Evolutionary conservation across 352 stramenopile species (phyloP), one percentile per base, ranked within the genome.

Genomic region (Phytopythium aichiense): DNA sequence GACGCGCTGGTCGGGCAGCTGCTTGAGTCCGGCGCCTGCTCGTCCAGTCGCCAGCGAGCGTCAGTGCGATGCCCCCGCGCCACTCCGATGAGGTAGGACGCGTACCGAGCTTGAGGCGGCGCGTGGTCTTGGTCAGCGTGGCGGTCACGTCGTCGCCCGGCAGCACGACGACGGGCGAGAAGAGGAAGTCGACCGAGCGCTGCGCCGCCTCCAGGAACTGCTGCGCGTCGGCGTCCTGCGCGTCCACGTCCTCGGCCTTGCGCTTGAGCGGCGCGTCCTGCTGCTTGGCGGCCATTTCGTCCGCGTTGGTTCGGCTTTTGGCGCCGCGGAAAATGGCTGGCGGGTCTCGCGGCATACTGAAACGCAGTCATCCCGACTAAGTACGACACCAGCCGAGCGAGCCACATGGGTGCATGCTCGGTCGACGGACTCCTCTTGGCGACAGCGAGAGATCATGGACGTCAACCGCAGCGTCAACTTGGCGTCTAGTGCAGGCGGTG

Each of bases 121-220:
- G 81, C 28, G 72, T 79, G 37, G 76, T 88, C 58, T 89, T 89
- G 33, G 84, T 92, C 28, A 95, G 62, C n/a, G 76, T 74, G n/a
- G 67, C 58, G 42, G 86, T 92, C 53, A 95, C 81, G 57, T 95
- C 84, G 56, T 95, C 86, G 22, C 86, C 86, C 7, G 86, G 86
- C 22, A 95, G 67, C 48, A 92, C 81, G 25, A 91, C 73, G 11
- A 69, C 65, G 3, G 84, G 74, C 11, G 79, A 78, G 69, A 95
- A 95, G 22, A 83, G 72, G 59, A 95, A 88, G 67, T 95, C 84
- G 7, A 95, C 81, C 40, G 80, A 76, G 7, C 78, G 74, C 66
- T 93, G 80, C n/a, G 84, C 84, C 13, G 85, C 75, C 58, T 91
- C 74, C 28, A 93, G 72, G 67, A 93, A 93, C 51, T 60, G 70